Base-by-base conservation (phyloP, 1,139 yeast genomes). In the Suhomyces bokatorum region DNA sequence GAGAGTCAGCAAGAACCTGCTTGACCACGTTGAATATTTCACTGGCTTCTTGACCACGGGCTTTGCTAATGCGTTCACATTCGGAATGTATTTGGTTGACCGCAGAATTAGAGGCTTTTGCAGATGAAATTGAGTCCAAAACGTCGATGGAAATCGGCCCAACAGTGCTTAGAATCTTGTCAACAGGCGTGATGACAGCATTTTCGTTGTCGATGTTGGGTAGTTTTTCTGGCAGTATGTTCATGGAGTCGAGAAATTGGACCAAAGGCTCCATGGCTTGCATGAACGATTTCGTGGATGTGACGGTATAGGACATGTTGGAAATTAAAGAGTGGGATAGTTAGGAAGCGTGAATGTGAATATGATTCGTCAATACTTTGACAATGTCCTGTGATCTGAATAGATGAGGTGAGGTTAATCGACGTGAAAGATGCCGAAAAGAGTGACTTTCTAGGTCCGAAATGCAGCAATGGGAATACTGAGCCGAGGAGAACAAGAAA, bases 231-330 rank as follows among this genome's bases (percentile, higher is more conserved):
- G 51, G 56, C 6, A 37, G 34, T 9, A 38, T 32, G 24, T 54
- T 52, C 1, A 69, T 45, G 1, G 56, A 51, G 8, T 61, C 59
- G 40, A 82, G 58, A 1, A 74, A 63, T 11, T 75, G 80, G 30
- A 78, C 66, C 82, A 86, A 77, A 1, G 81, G 77, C 59, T 74
- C 78, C 89, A 86, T 85, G 31, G 93, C 91, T 59, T 78, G 80
- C 87, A 85, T 81, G 64, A 80, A 86, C 30, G 93, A 85, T 61
- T 81, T 78, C 5, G 90, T 83, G 0, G 90, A 84, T n/a, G 78
- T 69, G 9, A 75, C 85, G 36, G 70, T 66, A 50, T 73, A 73
- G 32, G 67, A 67, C 73, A 69, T 69, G 29, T 14, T 34, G 42
- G 35, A 28, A 29, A 5, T 8, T 22, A n/a, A 16, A 17, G 6